These are phyloP conservation scores for Penicillium taxi DNA, from an alignment of 495 filamentous ascomycete genomes.

Conservation along the genomic window DNA sequence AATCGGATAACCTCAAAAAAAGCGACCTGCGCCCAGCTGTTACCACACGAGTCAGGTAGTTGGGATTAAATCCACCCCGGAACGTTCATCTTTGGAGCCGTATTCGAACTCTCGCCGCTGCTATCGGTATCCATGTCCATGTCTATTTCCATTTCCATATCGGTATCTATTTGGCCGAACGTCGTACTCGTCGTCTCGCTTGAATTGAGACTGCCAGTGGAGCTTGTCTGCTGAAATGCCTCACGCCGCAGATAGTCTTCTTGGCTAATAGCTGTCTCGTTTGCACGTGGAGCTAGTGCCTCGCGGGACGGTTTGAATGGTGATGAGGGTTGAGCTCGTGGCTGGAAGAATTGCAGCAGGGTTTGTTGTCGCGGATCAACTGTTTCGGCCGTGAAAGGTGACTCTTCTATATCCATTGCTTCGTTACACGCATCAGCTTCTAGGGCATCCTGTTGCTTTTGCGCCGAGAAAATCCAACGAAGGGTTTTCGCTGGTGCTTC, in stretches of 20 bases:
- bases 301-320: constrained; percentile 22
- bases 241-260: constrained; percentile 15
- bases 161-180: constrained; percentile 11
- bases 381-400: constrained; percentile 17
- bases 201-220: constrained; percentile 11
- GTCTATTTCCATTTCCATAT: constrained; percentile 35
- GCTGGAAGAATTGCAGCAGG: constrained; percentile 37
- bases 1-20: too few relatives aligned
- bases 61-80: constrained; percentile 22
- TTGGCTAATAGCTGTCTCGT: constrained; percentile 12
- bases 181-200: constrained; percentile 21
- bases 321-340: constrained; percentile 17
- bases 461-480: constrained; percentile 38
- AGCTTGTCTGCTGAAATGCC: constrained; percentile 13
- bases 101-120: constrained; percentile 20
- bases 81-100: constrained; percentile 8
- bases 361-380: constrained; percentile 41
- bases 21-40: constrained; percentile 8
- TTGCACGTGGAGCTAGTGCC: constrained; percentile 22
- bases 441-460: constrained; percentile 18
- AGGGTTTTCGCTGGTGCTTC: constrained; percentile 36
- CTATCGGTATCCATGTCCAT: constrained; percentile 44
- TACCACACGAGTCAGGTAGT: background rate
- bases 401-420: constrained; percentile 20
- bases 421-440: constrained; percentile 18